Evolutionary conservation across 345 rosid genomes (phyloP).

Genomic region (Bruguiera gymnorhiza): DNA sequence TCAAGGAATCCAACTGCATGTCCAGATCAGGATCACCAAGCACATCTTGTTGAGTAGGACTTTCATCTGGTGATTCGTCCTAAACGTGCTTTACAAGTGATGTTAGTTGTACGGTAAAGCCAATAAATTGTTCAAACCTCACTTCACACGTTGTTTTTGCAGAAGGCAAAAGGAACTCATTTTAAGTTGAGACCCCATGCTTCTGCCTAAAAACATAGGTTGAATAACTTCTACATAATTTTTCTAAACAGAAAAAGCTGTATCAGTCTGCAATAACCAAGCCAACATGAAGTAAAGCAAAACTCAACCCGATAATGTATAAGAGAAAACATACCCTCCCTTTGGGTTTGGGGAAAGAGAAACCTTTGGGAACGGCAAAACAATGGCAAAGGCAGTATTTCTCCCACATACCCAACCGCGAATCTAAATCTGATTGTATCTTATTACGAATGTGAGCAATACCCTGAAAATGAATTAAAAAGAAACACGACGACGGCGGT

Average conservation of each 20-base stretch:
- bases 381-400: constrained; percentile 58
- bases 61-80: constrained; percentile 38
- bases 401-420: constrained; percentile 68
- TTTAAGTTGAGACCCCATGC: not conserved
- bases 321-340: constrained; percentile 43
- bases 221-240: not conserved
- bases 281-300: not conserved
- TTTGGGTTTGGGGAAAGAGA: constrained; percentile 32
- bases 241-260: not conserved
- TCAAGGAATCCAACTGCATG: constrained; percentile 56
- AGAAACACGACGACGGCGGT: not conserved
- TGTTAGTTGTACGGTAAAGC: not conserved
- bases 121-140: not conserved
- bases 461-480: constrained; percentile 42
- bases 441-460: constrained; percentile 44
- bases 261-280: not conserved
- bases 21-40: constrained; percentile 51
- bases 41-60: constrained; percentile 31
- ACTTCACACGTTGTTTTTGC: not conserved
- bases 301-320: not conserved
- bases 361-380: constrained; percentile 73
- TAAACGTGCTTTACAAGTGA: constrained; percentile 9
- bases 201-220: not conserved
- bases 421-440: constrained; percentile 54
- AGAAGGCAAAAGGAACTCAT: not conserved